Evolutionary conservation across 257 asterid genomes (phyloP).

Genomic region (Ajuga chamaepitys): DNA sequence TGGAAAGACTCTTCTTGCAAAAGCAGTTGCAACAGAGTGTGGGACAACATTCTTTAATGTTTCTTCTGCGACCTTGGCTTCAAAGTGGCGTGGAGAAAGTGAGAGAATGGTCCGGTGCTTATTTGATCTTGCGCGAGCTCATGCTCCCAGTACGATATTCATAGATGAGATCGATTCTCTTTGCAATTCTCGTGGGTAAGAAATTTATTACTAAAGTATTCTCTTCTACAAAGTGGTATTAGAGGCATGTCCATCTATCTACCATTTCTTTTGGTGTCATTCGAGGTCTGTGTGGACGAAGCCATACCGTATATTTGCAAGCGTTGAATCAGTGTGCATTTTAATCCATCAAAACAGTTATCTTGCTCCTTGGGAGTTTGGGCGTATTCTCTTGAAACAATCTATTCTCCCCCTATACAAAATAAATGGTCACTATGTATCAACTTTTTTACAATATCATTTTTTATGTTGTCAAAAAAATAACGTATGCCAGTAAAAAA

Average conservation of each 20-base stretch:
- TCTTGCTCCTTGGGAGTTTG: background rate
- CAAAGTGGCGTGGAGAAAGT: slow-evolving; percentile 99
- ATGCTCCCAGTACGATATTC: slow-evolving; percentile 98
- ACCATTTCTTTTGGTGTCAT: background rate
- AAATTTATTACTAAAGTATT: slow-evolving; percentile 1
- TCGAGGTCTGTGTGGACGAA: background rate
- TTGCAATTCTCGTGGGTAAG: slow-evolving; percentile 98
- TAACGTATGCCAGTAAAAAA: background rate
- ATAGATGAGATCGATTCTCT: slow-evolving; percentile 99
- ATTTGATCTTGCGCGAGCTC: slow-evolving; percentile 96
- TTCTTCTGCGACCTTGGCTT: slow-evolving; percentile 98
- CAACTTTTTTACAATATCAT: background rate
- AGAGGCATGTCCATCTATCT: background rate
- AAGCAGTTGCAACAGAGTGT: slow-evolving; percentile 99
- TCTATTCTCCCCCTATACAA: background rate
- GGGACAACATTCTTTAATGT: slow-evolving; percentile 98
- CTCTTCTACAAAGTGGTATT: background rate
- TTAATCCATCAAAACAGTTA: background rate
- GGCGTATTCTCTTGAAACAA: background rate
- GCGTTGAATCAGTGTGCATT: background rate
- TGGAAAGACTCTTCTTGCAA: slow-evolving; percentile 97
- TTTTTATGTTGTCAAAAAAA: background rate
- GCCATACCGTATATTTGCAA: background rate
- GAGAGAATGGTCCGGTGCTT: slow-evolving; percentile 98
- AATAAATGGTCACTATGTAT: background rate